Base-by-base conservation (phyloP, 345 rosid genomes). In the Gossypium arboreum region DNA sequence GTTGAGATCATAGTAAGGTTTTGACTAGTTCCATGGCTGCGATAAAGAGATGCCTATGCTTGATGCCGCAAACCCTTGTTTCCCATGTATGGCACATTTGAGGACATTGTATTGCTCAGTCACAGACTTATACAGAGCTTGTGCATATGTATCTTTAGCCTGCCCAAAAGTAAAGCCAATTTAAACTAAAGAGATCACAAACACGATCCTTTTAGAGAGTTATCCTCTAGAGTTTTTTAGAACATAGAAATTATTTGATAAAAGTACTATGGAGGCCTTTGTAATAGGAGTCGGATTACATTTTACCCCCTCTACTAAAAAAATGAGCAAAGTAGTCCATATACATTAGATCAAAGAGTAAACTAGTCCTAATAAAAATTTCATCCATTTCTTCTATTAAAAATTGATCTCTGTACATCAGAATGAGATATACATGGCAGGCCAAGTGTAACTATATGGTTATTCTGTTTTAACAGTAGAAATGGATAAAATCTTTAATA, bases 21-120 rank as follows among this genome's bases (percentile, higher is more conserved):
- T 61, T 80, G 78, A 80, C 79, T 87, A 86, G 70, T 81, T 82
- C 98, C 97, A 92, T 44, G 98, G 93, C 81, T 92, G 99, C 54
- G 98, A 91, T 80, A 94, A 81, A 60, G 90, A 81, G 81, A 92
- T 85, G 12, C 72, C 73, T 29, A 88, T 82, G 65, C 75, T 88
- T 73, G 99, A 91, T 74, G 93, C 93, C 73, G 84, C 83, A 13
- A 84, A 58, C 76, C 97, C 92, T 83, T 39, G 82, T 78, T 86
- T 83, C n/a, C 88, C 87, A 71, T 84, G 83, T 68, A 92, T 76
- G n/a, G 97, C 99, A 24, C 89, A 81, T 78, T 86, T 82, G 64
- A 94, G 87, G 61, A 84, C 84, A 70, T 83, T 78, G 86, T 94
- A 91, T 66, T 92, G 99, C 70, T 83, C 89, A 7, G 67, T 75